Evolutionary conservation across 495 filamentous ascomycete genomes (phyloP), one percentile per base, ranked within the genome.

Genomic region (Parachaetomium inaequale): DNA sequence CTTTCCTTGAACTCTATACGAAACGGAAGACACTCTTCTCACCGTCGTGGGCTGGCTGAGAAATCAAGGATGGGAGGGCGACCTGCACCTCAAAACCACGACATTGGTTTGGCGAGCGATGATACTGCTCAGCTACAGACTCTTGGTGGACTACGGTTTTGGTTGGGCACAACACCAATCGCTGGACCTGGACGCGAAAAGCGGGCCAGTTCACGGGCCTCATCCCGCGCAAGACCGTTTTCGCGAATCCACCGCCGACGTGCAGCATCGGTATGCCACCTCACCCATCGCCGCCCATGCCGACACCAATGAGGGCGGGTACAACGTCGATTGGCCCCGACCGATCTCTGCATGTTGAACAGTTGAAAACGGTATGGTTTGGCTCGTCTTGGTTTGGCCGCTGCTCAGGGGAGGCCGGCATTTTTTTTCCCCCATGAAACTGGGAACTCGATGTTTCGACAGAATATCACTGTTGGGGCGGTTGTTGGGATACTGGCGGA

Each of bases 141-240:
- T 21, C 40, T 4, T 34, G 21, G 21, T 1, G 10, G 34, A 21
- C 15, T 17, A 43, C 31, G 57, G 45, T 28, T 31, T 34, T 53
- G 49, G 50, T 23, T 19, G 58, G 23, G 28, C 42, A 32, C 23
- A 66, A 62, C 63, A 62, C 59, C 54, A 59, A 1, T 40, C 12
- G 15, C 17, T 54, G 55, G 53, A 14, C 8, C 25, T 26, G 45
- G 23, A 58, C 29, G 25, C 23, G 23, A 36, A 36, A 38, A 49
- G 40, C 52, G 46, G 45, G 51, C 51, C 49, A 42, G 23, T 32
- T 61, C 42, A 38, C 57, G 15, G 36, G 46, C 58, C 43, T 58
- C 63, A 54, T 45, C 29, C 11, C 46, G 12, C 28, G 38, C 42
- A 45, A 46, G 21, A 29, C 53, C 31, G 28, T 29, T 58, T 65